Percentiles rank a stretch among this genome's conserved stretches.
Evolutionary conservation across 441 rosid genomes (phyloP).

Genomic region (Rhodomyrtus psidioides): DNA sequence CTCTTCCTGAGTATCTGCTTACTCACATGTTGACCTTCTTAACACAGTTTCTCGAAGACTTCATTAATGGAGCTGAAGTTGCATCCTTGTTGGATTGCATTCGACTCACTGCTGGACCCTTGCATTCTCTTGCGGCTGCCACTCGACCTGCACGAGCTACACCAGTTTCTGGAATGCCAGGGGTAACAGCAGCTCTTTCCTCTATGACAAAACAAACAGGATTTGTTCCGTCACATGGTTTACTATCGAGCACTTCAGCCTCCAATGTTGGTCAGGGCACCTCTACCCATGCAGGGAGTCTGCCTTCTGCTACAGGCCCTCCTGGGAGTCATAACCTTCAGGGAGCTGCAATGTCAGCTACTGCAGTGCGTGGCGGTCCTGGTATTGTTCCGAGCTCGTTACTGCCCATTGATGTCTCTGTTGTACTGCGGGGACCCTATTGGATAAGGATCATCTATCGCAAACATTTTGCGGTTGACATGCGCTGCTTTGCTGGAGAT

Average conservation of each 20-base stretch:
- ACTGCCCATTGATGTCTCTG: constrained; percentile 97
- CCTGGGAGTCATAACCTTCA: constrained; percentile 54
- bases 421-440: constrained; percentile 96
- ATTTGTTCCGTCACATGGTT: constrained; percentile 50
- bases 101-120: constrained; percentile 51
- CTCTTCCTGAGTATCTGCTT: background rate
- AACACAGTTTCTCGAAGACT: constrained; percentile 81
- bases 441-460: constrained; percentile 97
- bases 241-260: constrained; percentile 17
- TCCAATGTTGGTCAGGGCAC: constrained; percentile 28
- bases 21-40: background rate
- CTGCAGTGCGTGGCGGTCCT: constrained; percentile 87
- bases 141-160: constrained; percentile 97
- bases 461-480: constrained; percentile 93
- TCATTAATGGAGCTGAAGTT: constrained; percentile 92
- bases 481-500: constrained; percentile 99
- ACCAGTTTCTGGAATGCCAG: constrained; percentile 61
- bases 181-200: constrained; percentile 20
- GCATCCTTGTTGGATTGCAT: constrained; percentile 85
- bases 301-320: constrained; percentile 38
- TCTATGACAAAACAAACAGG: constrained; percentile 63
- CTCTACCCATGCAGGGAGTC: constrained; percentile 35
- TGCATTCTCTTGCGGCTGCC: constrained; percentile 95
- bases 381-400: constrained; percentile 98
- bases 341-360: constrained; percentile 71